Evolutionary conservation across 495 filamentous ascomycete species (phyloP), one percentile per base, ranked within the genome.

Genomic region (Penicillium lagena): DNA sequence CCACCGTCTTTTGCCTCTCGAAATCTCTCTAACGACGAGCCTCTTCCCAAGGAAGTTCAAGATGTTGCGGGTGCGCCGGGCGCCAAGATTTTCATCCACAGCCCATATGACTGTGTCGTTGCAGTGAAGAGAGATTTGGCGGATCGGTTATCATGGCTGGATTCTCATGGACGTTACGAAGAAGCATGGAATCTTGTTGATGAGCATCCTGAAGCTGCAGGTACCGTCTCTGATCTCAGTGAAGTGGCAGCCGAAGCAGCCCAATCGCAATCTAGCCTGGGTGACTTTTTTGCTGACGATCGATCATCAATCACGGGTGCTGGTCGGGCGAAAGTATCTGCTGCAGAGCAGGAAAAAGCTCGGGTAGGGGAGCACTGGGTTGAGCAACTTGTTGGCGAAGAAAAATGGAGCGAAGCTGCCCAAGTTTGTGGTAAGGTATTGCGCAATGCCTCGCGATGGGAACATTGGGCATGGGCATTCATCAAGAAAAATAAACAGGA

Each of bases 331-430:
- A 50, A 55, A 8, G 66, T 75, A 42, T 82, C 86, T 10, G 77
- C 83, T 0, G 81, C 83, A 1, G 86, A 94, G 42, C 89, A 86
- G 50, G 93, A 98, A 56, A 98, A 97, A 61, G 80, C 87, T 17
- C 79, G 86, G 10, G 86, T 98, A 51, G 93, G 93, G 15, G 94
- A 96, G 56, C 73, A 89, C 5, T 98, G 93, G 93, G 67, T 96
- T 38, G 81, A 90, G 36, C 87, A 95, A 50, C 77, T 95, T 22
- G 73, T 95, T 34, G 71, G 80, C 7, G 72, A 76, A 1, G 72
- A 75, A 10, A 75, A 90, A 42, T 98, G 94, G 94, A 55, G 60
- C 2, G 70, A 75, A 40, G 93, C 91, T 7, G 90, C 88, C 0
- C 71, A 80, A 46, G 69, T 89, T 10, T 90, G 88, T 50, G 83